phyloP scores from a whole-genome alignment of 2,329 filamentous ascomycete genomes.

The Trichoderma gracile region DNA sequence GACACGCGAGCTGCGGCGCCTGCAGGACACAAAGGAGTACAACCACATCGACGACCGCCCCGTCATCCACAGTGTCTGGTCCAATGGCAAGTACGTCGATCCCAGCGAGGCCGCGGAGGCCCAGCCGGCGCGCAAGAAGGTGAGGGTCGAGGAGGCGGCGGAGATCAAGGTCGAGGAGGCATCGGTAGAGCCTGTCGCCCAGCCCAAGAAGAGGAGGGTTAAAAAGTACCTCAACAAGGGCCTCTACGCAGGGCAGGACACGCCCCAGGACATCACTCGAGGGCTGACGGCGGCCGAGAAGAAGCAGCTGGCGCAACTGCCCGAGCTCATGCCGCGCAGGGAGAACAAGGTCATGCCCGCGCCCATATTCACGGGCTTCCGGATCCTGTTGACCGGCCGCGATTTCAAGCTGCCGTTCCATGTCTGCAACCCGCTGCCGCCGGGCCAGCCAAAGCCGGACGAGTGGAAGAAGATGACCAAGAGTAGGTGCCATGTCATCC shows the following conservation, averaged over 20 bases:
- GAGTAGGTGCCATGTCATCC: constrained; percentile 57
- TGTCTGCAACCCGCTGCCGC: constrained; percentile 82
- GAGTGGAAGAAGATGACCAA: constrained; percentile 91
- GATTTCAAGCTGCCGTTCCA: constrained; percentile 91
- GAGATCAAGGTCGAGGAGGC: constrained; percentile 30
- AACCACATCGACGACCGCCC: constrained; percentile 59
- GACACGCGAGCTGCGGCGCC: constrained; percentile 58
- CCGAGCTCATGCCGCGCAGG: constrained; percentile 50
- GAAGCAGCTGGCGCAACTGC: constrained; percentile 51
- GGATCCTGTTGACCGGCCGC: constrained; percentile 68
- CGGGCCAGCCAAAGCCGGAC: constrained; percentile 85
- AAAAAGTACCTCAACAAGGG: constrained; percentile 84
- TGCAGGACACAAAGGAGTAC: constrained; percentile 65
- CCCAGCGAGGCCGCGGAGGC: constrained; percentile 45
- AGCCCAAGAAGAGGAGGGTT: constrained; percentile 47
- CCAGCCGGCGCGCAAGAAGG: constrained; percentile 37
- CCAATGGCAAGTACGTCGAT: constrained; percentile 62
- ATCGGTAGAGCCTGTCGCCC: constrained; percentile 43
- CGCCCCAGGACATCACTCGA: constrained; percentile 48
- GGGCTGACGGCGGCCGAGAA: constrained; percentile 54
- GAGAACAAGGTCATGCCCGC: constrained; percentile 65
- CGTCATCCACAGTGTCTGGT: constrained; percentile 61
- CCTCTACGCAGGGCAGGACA: constrained; percentile 80
- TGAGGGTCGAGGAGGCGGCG: constrained; percentile 28
- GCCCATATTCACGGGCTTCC: constrained; percentile 76